Evolutionary conservation across 108 stramenopile species (phyloP).

Genomic region (Pseudonitzschia pungens): DNA sequence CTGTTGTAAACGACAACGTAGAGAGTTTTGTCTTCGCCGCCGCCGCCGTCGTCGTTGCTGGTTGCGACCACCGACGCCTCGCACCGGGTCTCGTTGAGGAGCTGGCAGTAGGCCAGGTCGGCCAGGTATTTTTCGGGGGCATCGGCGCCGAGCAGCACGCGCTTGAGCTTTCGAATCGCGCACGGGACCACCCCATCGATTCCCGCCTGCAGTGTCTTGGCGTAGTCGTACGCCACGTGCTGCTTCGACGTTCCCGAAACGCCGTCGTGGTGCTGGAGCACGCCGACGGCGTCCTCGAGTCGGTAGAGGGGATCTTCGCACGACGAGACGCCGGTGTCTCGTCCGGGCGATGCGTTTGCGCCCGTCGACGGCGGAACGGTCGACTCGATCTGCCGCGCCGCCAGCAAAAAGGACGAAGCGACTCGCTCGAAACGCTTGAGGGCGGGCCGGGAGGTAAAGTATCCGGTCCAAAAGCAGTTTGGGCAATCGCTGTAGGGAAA

Average conservation of each 20-base stretch:
- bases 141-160: neutral
- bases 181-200: constrained; percentile 55
- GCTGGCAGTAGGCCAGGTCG: constrained; percentile 63
- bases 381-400: constrained; percentile 53
- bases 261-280: constrained; percentile 91
- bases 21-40: constrained; percentile 31
- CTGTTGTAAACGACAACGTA: constrained; percentile 86
- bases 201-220: constrained; percentile 65
- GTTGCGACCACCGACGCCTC: constrained; percentile 48
- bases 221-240: constrained; percentile 92
- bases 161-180: constrained; percentile 45
- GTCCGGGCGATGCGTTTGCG: neutral
- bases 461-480: constrained; percentile 95
- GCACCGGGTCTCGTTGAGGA: constrained; percentile 87
- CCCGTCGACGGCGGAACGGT: neutral
- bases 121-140: constrained; percentile 7
- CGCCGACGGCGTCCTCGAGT: constrained; percentile 80
- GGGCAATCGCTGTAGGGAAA: constrained; percentile 93
- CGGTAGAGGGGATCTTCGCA: constrained; percentile 6
- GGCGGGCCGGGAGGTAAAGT: constrained; percentile 85
- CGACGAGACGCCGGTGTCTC: neutral
- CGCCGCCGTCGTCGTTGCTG: neutral
- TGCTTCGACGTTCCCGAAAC: constrained; percentile 90
- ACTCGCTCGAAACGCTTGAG: constrained; percentile 87
- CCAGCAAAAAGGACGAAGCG: constrained; percentile 68